Conservation (phyloP, 805 yeast species). For the Candida germanica region DNA sequence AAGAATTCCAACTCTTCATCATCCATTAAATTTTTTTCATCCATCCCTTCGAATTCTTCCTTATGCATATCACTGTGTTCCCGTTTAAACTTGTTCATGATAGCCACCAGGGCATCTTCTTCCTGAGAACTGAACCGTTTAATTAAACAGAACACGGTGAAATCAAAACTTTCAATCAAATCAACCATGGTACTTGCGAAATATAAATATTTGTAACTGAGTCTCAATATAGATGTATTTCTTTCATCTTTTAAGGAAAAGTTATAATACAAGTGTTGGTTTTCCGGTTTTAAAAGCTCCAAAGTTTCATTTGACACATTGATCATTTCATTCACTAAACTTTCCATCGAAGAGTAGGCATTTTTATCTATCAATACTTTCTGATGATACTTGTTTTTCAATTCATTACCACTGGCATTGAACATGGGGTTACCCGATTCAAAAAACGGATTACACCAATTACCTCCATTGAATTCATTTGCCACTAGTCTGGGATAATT, state of each 20-base stretch:
- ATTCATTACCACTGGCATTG: conserved; percentile 42
- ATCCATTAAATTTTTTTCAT: neutral
- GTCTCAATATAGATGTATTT: conserved; percentile 51
- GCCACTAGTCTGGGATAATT: conserved; percentile 65
- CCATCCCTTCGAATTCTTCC: neutral
- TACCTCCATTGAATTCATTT: conserved; percentile 72
- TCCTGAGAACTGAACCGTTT: conserved; percentile 24
- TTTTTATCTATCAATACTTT: conserved; percentile 51
- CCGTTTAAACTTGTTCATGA: conserved; percentile 7
- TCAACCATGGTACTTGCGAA: conserved; percentile 49
- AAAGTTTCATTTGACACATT: conserved; percentile 41
- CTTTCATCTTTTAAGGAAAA: conserved; percentile 35
- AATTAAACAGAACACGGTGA: conserved; percentile 49
- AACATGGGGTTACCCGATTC: conserved; percentile 33
- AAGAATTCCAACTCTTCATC: neutral
- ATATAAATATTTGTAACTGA: conserved; percentile 52
- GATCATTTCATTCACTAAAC: conserved; percentile 35
- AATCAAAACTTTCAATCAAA: conserved; percentile 58
- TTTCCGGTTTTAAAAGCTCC: conserved; percentile 33
- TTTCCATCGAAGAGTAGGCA: conserved; percentile 38
- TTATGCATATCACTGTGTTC: conserved; percentile 1
- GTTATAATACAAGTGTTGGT: conserved; percentile 37
- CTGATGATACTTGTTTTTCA: conserved; percentile 39
- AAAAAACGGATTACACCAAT: conserved; percentile 70
- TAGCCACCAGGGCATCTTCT: conserved; percentile 15